Evolutionary conservation across 164 flowering plant genomes (phyloP), one percentile per base, ranked within the genome.

Genomic region (Vitis amurensis): DNA sequence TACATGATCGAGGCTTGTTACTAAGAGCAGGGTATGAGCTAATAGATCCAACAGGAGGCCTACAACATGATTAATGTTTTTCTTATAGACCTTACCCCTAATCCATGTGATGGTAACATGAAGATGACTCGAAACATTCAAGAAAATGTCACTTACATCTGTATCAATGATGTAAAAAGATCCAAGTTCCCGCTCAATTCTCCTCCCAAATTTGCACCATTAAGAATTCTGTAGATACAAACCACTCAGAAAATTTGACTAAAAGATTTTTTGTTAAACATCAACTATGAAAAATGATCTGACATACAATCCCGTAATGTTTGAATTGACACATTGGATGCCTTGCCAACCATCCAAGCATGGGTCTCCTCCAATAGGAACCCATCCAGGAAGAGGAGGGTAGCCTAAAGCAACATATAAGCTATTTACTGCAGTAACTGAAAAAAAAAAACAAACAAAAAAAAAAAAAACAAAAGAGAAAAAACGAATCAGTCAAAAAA

Each of bases 301-400:
- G 4, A 55, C 91, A 61, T 90, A 91, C 98, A 93, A 74, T 78
- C 59, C 80, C 0, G 93, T 89, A 55, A 96, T 81, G 77, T 93
- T 90, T n/a, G 95, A 68, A 75, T 64, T 78, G 19, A 84, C 91
- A 73, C 98, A 93, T 11, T 63, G 69, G 14, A 96, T 91, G 0
- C 99, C 98, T 76, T 84, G 88, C 99, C 99, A 96, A n/a, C 50
- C 30, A 47, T 88, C 92, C 12, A 64, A 72, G 75, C 99, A 96
- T 0, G 99, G 99, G 80, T 96, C 98, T 49, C 94, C 97, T 68
- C 92, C 99, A 65, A 65, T 50, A 17, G 86, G 74, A 64, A 82
- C 30, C 98, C 98, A 96, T 53, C 95, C 93, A 59, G 68, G 82
- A 66, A 93, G 86, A 31, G 83, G 72, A 30, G 98, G 99, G 44